phyloP scores from a whole-genome alignment of 352 stramenopile genomes.

The Pythium aristosporum region DNA sequence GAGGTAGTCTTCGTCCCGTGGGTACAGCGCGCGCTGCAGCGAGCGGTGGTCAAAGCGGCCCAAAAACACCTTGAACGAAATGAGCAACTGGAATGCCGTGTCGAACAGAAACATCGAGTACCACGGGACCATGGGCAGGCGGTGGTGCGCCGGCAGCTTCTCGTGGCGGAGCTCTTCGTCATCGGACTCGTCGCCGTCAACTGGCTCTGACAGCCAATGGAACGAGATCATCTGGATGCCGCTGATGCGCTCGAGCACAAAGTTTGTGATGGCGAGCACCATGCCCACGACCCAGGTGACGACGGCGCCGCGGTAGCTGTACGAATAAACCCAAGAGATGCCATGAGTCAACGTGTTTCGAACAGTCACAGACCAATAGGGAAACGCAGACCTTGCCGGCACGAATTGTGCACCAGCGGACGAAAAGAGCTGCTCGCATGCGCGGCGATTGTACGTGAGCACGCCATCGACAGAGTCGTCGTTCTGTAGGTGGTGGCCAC shows the following conservation, averaged over 20 bases:
- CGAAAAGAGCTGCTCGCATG: constrained; percentile 77
- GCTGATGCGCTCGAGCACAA: constrained; percentile 78
- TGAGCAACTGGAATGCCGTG: constrained; percentile 90
- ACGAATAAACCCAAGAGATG: not conserved
- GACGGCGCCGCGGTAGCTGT: constrained; percentile 71
- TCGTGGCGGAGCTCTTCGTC: constrained; percentile 55
- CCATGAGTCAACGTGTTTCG: not conserved
- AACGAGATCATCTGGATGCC: constrained; percentile 81
- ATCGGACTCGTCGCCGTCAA: constrained; percentile 42
- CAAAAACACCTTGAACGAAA: constrained; percentile 93
- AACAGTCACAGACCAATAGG: not conserved
- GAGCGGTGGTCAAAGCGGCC: constrained; percentile 88
- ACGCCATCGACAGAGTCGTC: constrained; percentile 25
- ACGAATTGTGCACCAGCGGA: constrained; percentile 63
- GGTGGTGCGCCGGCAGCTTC: constrained; percentile 65
- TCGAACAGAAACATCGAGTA: constrained; percentile 93
- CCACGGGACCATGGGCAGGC: constrained; percentile 92
- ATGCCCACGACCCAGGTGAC: constrained; percentile 87
- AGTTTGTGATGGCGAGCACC: constrained; percentile 79
- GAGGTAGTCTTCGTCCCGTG: constrained; percentile 66
- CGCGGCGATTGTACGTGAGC: constrained; percentile 73
- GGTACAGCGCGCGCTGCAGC: constrained; percentile 87
- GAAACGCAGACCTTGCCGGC: constrained; percentile 35
- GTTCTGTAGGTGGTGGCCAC: not conserved
- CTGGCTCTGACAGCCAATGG: constrained; percentile 56